These are phyloP conservation scores for Hordeum pubiflorum DNA, from an alignment of 202 grass and related monocot species.

Conservation along the genomic window DNA sequence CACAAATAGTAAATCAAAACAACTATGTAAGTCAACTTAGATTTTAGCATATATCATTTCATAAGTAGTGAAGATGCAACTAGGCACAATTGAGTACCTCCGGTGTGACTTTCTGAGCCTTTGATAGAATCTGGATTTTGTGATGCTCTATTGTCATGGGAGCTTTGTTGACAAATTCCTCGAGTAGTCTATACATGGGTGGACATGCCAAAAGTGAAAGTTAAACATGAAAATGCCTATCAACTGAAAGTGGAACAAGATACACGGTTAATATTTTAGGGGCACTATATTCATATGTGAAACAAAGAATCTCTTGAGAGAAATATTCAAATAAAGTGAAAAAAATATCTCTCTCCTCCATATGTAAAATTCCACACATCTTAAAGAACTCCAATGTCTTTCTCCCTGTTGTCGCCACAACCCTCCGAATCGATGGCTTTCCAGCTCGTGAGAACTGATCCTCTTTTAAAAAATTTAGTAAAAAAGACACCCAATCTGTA, in stretches of 20 bases:
- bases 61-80: not conserved
- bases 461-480: no score
- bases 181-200: conserved; percentile 32
- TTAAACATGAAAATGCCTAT: not conserved
- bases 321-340: no score
- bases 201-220: not conserved
- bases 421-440: no score
- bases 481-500: no score
- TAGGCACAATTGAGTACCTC: conserved; percentile 34
- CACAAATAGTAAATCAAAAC: not conserved
- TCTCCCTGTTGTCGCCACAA: no score
- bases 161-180: conserved; percentile 17
- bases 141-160: conserved; percentile 25
- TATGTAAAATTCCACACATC: no score
- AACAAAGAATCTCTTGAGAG: no score
- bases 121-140: conserved; percentile 17
- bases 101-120: conserved; percentile 24
- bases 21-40: not conserved
- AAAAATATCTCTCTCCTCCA: no score
- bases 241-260: not conserved
- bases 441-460: no score
- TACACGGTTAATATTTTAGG: not conserved
- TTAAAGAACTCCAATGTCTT: no score
- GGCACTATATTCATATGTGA: not conserved
- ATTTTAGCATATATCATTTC: not conserved